These are phyloP conservation scores for Penicillium expansum DNA, from an alignment of 2,329 filamentous ascomycete genomes.

Conservation along the genomic window DNA sequence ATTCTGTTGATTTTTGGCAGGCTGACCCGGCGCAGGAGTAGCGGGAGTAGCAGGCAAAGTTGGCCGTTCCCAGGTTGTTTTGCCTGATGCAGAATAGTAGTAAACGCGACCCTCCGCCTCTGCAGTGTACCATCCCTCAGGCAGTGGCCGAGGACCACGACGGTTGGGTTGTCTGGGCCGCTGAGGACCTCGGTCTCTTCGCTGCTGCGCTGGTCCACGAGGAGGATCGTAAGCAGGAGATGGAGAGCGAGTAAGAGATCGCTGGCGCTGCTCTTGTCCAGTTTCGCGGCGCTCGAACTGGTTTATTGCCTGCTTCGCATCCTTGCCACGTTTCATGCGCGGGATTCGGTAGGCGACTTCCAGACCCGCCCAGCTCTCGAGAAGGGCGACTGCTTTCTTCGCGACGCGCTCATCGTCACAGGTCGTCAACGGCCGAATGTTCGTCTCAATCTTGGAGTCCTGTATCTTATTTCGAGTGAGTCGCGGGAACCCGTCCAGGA, in stretches of 20 bases:
- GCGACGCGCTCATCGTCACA: slow-evolving; percentile 74
- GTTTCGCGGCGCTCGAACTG: slow-evolving; percentile 60
- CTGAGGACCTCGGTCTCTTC: slow-evolving; percentile 59
- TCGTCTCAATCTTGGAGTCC: slow-evolving; percentile 89
- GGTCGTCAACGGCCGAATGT: slow-evolving; percentile 65
- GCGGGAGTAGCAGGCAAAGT: slow-evolving; percentile 65
- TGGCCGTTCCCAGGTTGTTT: slow-evolving; percentile 79
- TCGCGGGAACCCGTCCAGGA: slow-evolving; percentile 83
- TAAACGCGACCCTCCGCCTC: slow-evolving; percentile 69
- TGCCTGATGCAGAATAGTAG: slow-evolving; percentile 77
- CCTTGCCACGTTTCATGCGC: slow-evolving; percentile 70
- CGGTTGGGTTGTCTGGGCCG: slow-evolving; percentile 55
- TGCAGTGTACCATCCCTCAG: slow-evolving; percentile 81
- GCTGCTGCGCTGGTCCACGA: slow-evolving; percentile 45
- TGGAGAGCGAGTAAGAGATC: slow-evolving; percentile 52
- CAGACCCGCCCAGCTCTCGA: slow-evolving; percentile 84
- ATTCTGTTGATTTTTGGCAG: slow-evolving; percentile 68
- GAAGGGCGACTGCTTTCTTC: slow-evolving; percentile 65
- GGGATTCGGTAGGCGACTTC: slow-evolving; percentile 91
- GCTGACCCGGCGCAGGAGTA: slow-evolving; percentile 39
- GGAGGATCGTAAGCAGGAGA: slow-evolving; percentile 48
- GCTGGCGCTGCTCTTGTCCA: slow-evolving; percentile 49
- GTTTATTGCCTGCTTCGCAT: slow-evolving; percentile 56
- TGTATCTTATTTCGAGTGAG: slow-evolving; percentile 96
- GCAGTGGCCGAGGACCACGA: slow-evolving; percentile 59